Evolutionary conservation across 768 basidiomycete species (phyloP), one percentile per base, ranked within the genome.

Genomic region (Neoboletus subvelutipes): DNA sequence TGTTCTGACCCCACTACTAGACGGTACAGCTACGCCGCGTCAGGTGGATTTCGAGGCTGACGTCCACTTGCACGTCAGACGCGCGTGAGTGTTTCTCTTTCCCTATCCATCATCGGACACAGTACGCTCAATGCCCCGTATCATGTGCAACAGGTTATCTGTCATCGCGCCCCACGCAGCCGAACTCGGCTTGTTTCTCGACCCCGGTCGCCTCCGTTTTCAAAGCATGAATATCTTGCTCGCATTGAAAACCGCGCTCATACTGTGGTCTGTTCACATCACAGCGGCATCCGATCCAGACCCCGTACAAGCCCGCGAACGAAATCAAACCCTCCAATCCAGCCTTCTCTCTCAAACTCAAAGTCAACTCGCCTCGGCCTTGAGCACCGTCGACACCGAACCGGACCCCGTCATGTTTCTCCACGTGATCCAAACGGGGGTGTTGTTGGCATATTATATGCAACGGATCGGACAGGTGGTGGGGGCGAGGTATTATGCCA

Each of bases 141-240:
- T 46, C 45, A 13, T 40, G n/a, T 45, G 10, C 24, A 10, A 42
- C 56, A 72, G 71, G 10, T 31, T 72, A 45, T 54, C 62, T 24
- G 42, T 55, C 28, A 85, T 92, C 64, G 67, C 84, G 12, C 81
- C 80, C 17, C 78, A 88, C 61, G 77, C 81, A 0, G 67, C 75
- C 36, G 79, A 84, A 61, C 78, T 88, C 55, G 86, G 86, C 5
- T 84, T 90, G 64, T 91, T 90, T 69, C 80, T 92, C 54, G 70
- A 83, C 59, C 45, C 71, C 4, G 60, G 70, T 6, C 78, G 83
- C 4, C 82, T 88, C 54, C 73, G 75, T 5, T 65, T 74, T 40
- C 64, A 76, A 9, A 68, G 74, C 11, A 59, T 68, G 17, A 76
- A 76, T 9, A 77, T 83, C 33, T 71, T 80, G 5, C 78, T 80